Evolutionary conservation across 371 early-diverging fungal genomes (phyloP).

Genomic region (Apophysomyces ossiformis): DNA sequence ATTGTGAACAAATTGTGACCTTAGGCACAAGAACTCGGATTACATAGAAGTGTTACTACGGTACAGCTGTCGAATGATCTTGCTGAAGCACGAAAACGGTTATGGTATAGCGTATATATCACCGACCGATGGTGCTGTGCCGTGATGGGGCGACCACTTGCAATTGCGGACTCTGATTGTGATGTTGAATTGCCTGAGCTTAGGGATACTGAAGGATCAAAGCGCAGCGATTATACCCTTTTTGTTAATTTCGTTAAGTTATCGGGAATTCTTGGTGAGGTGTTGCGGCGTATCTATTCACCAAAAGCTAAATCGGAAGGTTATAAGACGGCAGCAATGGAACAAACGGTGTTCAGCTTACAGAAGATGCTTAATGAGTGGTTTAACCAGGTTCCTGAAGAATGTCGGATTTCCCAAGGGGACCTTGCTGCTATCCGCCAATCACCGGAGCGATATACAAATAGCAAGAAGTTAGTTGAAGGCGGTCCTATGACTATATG

Average conservation of each 20-base stretch:
- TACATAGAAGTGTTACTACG: conserved; percentile 34
- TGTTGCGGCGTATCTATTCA: conserved; percentile 40
- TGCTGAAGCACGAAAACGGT: conserved; percentile 26
- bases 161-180: conserved; percentile 46
- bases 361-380: conserved; percentile 37
- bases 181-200: conserved; percentile 35
- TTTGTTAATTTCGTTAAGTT: conserved; percentile 40
- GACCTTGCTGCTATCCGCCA: conserved; percentile 25
- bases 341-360: conserved; percentile 29
- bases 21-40: conserved; percentile 45
- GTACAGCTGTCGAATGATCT: conserved; percentile 20
- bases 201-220: conserved; percentile 1
- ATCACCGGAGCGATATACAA: conserved; percentile 13
- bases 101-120: conserved; percentile 40
- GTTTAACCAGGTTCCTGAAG: conserved; percentile 28
- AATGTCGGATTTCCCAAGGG: conserved; percentile 26
- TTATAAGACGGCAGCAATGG: conserved; percentile 28
- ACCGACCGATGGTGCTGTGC: conserved; percentile 50
- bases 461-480: conserved; percentile 21
- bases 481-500: conserved; percentile 51
- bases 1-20: not conserved
- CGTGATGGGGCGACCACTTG: conserved; percentile 44
- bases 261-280: conserved; percentile 41
- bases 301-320: conserved; percentile 34
- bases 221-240: conserved; percentile 17